Percentiles rank a stretch among this genome's conserved stretches.
phyloP scores from a whole-genome alignment of 2,329 filamentous ascomycete genomes.

The Venturia effusa region DNA sequence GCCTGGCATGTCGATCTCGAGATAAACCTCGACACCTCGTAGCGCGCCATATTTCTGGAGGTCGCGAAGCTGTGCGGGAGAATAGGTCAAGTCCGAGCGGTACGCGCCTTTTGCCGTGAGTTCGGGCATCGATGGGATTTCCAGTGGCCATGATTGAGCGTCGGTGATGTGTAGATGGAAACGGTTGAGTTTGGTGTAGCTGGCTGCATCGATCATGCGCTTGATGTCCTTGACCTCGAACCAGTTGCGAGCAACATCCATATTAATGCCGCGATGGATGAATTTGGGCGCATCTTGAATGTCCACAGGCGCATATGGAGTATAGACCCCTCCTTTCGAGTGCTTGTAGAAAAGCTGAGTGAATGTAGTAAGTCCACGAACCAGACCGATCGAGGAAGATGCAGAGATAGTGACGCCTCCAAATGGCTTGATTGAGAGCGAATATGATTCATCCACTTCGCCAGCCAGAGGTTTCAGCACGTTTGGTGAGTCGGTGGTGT shows the following conservation, averaged over 20 bases:
- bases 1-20: slow-evolving; percentile 74
- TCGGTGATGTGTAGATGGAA: slow-evolving; percentile 76
- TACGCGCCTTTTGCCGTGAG: slow-evolving; percentile 67
- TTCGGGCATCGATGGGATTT: slow-evolving; percentile 63
- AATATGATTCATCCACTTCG: slow-evolving; percentile 67
- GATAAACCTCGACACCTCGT: slow-evolving; percentile 58
- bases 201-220: slow-evolving; percentile 63
- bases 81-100: slow-evolving; percentile 54
- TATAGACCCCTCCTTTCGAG: slow-evolving; percentile 53
- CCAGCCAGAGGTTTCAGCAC: slow-evolving; percentile 52
- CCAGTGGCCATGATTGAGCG: slow-evolving; percentile 75
- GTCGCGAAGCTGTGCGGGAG: slow-evolving; percentile 48
- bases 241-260: slow-evolving; percentile 68
- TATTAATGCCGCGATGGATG: slow-evolving; percentile 64
- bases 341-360: slow-evolving; percentile 70
- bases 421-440: slow-evolving; percentile 45
- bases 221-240: slow-evolving; percentile 57
- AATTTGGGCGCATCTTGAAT: slow-evolving; percentile 68
- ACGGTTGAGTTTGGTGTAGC: slow-evolving; percentile 74
- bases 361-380: slow-evolving; percentile 66
- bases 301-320: slow-evolving; percentile 54
- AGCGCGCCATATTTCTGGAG: slow-evolving; percentile 62
- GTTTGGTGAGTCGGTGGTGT: slow-evolving; percentile 38
- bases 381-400: slow-evolving; percentile 55
- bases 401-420: slow-evolving; percentile 55